A percentile compares a stretch with the other conserved stretches of the same genome.
These are phyloP conservation scores for Rhizophagus sp. DNA, from an alignment of 192 early-diverging fungal genomes.

Conservation along the genomic window DNA sequence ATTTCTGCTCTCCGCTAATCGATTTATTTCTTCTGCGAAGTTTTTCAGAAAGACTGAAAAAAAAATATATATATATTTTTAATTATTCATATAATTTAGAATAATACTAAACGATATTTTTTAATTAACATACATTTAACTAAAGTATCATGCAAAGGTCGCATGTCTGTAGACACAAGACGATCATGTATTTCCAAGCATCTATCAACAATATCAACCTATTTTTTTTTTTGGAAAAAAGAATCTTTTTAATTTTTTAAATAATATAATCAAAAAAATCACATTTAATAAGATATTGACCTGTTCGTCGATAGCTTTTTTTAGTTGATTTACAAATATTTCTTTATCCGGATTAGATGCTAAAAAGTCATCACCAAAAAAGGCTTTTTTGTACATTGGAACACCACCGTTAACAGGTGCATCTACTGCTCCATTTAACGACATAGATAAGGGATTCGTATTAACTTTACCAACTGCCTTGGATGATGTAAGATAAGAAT, in stretches of 20 bases:
- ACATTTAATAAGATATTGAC: constrained; percentile 33
- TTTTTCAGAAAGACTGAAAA: constrained; percentile 61
- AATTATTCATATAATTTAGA: not conserved
- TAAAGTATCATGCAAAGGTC: constrained; percentile 68
- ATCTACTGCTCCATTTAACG: constrained; percentile 80
- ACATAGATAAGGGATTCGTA: constrained; percentile 76
- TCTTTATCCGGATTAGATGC: constrained; percentile 46
- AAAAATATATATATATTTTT: not conserved
- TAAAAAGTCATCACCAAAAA: constrained; percentile 51
- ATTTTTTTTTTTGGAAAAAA: not conserved
- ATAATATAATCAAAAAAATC: no score
- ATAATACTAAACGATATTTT: constrained; percentile 3
- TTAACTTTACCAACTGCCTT: constrained; percentile 36
- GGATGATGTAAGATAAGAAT: constrained; percentile 30
- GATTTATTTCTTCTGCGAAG: constrained; percentile 63
- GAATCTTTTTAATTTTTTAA: no score
- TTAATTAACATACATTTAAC: constrained; percentile 45
- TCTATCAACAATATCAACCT: constrained; percentile 61
- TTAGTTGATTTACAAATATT: constrained; percentile 47
- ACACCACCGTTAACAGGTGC: constrained; percentile 84
- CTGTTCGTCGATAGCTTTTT: constrained; percentile 66
- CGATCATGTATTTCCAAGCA: constrained; percentile 63
- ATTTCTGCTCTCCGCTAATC: constrained; percentile 29
- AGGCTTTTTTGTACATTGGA: constrained; percentile 72
- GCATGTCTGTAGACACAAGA: constrained; percentile 65